phyloP scores from a whole-genome alignment of 306 rosid species.

The Rubus parviflorus region DNA sequence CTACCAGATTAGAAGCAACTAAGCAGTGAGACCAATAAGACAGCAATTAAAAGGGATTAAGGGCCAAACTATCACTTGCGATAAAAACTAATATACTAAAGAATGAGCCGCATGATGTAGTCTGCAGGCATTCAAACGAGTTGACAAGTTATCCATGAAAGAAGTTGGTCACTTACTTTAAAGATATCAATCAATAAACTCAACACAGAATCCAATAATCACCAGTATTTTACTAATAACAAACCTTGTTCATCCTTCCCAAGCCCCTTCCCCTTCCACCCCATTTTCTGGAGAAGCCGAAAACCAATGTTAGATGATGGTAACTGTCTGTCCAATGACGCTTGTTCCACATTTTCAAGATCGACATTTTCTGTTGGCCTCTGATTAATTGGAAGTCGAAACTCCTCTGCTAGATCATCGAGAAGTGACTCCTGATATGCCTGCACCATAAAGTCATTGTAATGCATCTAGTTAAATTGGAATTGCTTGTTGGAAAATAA shows the following conservation, averaged over 20 bases:
- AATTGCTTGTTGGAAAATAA: conserved; percentile 7
- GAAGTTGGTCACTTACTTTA: background rate
- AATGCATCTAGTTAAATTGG: conserved; percentile 8
- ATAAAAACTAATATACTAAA: background rate
- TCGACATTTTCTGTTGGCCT: conserved; percentile 95
- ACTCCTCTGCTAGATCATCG: conserved; percentile 68
- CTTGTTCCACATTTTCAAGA: conserved; percentile 92
- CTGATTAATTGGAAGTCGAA: conserved; percentile 83
- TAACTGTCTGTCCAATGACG: conserved; percentile 81
- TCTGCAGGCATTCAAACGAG: background rate
- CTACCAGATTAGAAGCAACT: background rate
- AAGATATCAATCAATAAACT: background rate
- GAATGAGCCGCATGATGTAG: background rate
- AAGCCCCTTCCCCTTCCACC: conserved; percentile 99
- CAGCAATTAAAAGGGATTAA: conserved; percentile 1
- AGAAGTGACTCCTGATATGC: conserved; percentile 48
- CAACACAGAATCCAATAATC: background rate
- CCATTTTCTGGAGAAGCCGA: conserved; percentile 98
- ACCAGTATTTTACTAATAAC: conserved; percentile 1
- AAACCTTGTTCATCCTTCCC: conserved; percentile 98
- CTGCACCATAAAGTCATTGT: conserved; percentile 25
- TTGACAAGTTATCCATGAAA: background rate
- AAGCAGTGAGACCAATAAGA: background rate
- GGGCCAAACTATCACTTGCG: background rate
- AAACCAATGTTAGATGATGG: conserved; percentile 84